Conservation (phyloP, 2,329 filamentous ascomycete genomes). For the Juglanconis oblonga region DNA sequence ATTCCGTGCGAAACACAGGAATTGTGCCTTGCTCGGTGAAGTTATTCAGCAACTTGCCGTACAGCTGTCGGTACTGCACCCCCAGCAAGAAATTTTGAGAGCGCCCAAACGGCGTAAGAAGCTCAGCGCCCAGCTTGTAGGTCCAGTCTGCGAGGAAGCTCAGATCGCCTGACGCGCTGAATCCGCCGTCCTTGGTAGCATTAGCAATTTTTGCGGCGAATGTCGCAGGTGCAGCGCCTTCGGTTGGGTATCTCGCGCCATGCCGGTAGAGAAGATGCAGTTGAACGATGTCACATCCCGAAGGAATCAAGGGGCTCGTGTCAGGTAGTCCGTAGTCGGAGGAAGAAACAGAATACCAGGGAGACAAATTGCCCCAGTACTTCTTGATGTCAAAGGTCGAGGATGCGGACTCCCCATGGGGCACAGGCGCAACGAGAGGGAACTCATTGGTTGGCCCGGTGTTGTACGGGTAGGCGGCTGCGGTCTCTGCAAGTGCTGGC, state of each 20-base stretch:
- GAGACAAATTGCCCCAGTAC: slow-evolving; percentile 32
- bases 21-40: slow-evolving; percentile 35
- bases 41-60: slow-evolving; percentile 40
- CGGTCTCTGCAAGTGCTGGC: slow-evolving; percentile 28
- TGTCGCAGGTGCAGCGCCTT: slow-evolving; percentile 25
- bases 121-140: slow-evolving; percentile 33
- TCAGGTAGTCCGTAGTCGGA: slow-evolving; percentile 30
- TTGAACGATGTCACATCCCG: slow-evolving; percentile 29
- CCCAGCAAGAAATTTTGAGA: slow-evolving; percentile 40
- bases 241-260: slow-evolving; percentile 31
- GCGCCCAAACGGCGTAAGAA: slow-evolving; percentile 36
- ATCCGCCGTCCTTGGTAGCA: slow-evolving; percentile 28
- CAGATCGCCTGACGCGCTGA: slow-evolving; percentile 29
- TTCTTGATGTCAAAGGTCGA: slow-evolving; percentile 29
- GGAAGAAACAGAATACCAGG: slow-evolving; percentile 32
- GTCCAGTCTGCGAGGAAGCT: slow-evolving; percentile 30
- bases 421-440: slow-evolving; percentile 27
- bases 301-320: slow-evolving; percentile 28
- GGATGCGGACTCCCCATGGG: slow-evolving; percentile 22
- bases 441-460: slow-evolving; percentile 27
- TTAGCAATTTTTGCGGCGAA: slow-evolving; percentile 32
- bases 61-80: slow-evolving; percentile 38
- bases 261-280: slow-evolving; percentile 32
- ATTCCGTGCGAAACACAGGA: slow-evolving; percentile 35
- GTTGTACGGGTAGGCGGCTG: slow-evolving; percentile 27